Conservation (phyloP, 1,139 yeast genomes). For the Geotrichum citri-aurantii region DNA sequence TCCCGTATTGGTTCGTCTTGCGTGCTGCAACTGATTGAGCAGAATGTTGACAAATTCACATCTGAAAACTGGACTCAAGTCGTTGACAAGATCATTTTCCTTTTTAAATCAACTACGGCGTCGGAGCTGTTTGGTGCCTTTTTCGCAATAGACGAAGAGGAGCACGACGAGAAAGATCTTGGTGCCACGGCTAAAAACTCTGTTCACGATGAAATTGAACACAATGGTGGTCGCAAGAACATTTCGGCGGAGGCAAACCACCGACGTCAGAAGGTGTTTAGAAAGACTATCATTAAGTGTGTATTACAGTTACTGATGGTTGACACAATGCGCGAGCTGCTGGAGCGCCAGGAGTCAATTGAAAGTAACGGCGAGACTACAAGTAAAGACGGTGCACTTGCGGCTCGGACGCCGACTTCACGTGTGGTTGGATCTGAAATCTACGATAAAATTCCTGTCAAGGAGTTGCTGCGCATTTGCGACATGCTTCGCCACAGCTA, state of each 20-base stretch:
- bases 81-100: slow-evolving; percentile 53
- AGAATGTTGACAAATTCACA: slow-evolving; percentile 60
- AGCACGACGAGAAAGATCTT: slow-evolving; percentile 11
- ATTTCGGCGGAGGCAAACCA: slow-evolving; percentile 12
- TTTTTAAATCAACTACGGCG: slow-evolving; percentile 84
- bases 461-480: slow-evolving; percentile 55
- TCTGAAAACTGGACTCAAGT: slow-evolving; percentile 68
- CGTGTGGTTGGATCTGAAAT: slow-evolving; percentile 37
- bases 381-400: neutral
- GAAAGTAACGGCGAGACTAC: neutral
- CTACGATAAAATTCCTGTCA: slow-evolving; percentile 62
- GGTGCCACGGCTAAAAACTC: slow-evolving; percentile 5
- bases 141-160: slow-evolving; percentile 23
- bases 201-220: neutral
- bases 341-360: slow-evolving; percentile 50
- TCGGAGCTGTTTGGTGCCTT: slow-evolving; percentile 61
- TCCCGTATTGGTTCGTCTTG: slow-evolving; percentile 93
- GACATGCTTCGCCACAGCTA: slow-evolving; percentile 62
- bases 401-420: neutral
- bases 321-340: slow-evolving; percentile 75
- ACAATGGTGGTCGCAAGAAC: neutral
- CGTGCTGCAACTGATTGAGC: slow-evolving; percentile 66
- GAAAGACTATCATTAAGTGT: slow-evolving; percentile 84
- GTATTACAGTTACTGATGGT: slow-evolving; percentile 85
- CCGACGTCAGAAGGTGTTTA: slow-evolving; percentile 42